Base-by-base conservation (phyloP, 129 eudicot species). In the Lactuca sativa region DNA sequence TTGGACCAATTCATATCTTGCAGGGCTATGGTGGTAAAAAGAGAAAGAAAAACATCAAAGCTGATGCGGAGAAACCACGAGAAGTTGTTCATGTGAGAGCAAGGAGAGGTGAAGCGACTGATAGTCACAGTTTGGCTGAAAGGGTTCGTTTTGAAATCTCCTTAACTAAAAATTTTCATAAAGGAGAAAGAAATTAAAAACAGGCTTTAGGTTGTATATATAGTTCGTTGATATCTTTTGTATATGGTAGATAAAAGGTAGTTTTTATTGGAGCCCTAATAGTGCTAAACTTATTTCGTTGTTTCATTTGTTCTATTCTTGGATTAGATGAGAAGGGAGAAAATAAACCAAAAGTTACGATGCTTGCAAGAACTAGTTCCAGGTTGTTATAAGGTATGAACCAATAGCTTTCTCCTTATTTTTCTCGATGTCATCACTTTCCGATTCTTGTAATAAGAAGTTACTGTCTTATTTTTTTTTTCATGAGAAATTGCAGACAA, bases 71-170 rank as follows among this genome's bases (percentile, higher is more conserved):
- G 84, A 87, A 89, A 57, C 87, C 88, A 41, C 78, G 84, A 77
- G 95, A 92, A 74, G 98, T 92, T 58, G 91, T 92, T 82, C 98
- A 92, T 89, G 98, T 92, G 16, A 84, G 98, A 75, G 98, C 98
- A 72, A 84, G 85, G 82, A 86, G 98, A 80, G 98, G 98, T 59
- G 96, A 92, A 79, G 98, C 98, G 67, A 92, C 98, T 48, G 98
- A 92, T 78, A 92, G 98, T 72, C 98, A 92, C 80, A 92, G 98
- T 74, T 82, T 92, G 76, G 98, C 98, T 3, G 96, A 92, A 85
- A 86, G 98, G 92, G 98, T 92, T 55, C 30, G 82, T 63, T 38
- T 41, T 67, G 11, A 8, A 18, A 34, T 37, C 64, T 64, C 25
- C 61, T 9, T 34, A 11, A 54, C 38, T 38, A 37, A 25, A 18